A percentile compares a stretch with the other conserved stretches of the same genome.
phyloP scores from a whole-genome alignment of 1,284 basidiomycete genomes.

The Pyrrhoderma lamaoense region DNA sequence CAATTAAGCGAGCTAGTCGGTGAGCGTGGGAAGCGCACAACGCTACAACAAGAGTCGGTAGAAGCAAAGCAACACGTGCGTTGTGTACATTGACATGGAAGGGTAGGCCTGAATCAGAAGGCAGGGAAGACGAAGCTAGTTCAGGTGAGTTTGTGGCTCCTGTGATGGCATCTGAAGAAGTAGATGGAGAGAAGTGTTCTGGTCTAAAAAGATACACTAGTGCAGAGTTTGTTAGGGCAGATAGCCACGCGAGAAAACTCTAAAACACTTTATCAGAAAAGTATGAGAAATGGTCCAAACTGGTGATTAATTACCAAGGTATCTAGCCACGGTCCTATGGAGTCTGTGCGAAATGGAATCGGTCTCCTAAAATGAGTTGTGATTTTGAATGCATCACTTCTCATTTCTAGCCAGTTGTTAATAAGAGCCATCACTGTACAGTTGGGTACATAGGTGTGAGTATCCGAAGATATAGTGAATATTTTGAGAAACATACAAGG shows the following conservation, averaged over 20 bases:
- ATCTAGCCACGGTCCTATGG: conserved; percentile 92
- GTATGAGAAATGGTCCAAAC: not conserved
- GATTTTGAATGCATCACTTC: conserved; percentile 95
- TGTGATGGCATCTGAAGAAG: conserved; percentile 19
- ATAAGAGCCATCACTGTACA: conserved; percentile 59
- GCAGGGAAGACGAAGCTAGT: conserved; percentile 11
- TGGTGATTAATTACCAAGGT: conserved; percentile 43
- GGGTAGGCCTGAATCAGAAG: conserved; percentile 29
- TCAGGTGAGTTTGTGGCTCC: conserved; percentile 21
- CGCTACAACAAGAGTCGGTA: conserved; percentile 67
- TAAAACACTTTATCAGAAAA: conserved; percentile 20
- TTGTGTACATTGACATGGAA: conserved; percentile 24
- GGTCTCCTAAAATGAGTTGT: conserved; percentile 80
- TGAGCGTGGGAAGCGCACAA: conserved; percentile 79
- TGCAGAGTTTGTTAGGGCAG: conserved; percentile 77
- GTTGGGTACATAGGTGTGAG: not conserved
- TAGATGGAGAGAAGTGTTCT: not conserved
- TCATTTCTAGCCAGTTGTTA: conserved; percentile 89
- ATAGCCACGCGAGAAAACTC: conserved; percentile 82
- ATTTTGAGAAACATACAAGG: conserved; percentile 43
- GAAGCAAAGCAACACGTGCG: conserved; percentile 38
- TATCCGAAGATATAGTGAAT: not conserved
- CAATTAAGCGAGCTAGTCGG: conserved; percentile 54
- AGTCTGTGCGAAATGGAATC: conserved; percentile 79
- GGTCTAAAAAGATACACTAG: conserved; percentile 79